phyloP scores from a whole-genome alignment of 1,139 yeast species.

The Debaryomyces subglobosus region DNA sequence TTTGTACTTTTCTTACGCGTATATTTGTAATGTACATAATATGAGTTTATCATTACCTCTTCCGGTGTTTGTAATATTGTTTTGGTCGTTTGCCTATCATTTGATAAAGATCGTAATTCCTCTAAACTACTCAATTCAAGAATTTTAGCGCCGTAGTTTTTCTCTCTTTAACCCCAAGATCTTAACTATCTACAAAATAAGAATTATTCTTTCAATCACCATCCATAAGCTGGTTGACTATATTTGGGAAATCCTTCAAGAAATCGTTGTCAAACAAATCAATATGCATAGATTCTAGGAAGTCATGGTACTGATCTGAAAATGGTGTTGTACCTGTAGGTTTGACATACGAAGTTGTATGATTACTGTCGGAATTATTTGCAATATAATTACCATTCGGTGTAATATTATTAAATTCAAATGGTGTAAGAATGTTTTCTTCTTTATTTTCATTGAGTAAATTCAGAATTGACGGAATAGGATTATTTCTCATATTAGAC shows the following conservation, averaged over 20 bases:
- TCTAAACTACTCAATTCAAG: too few species aligned
- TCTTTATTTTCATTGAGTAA: not conserved
- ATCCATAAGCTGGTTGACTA: constrained; percentile 18
- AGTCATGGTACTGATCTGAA: constrained; percentile 24
- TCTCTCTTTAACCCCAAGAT: too few species aligned
- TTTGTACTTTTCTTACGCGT: not conserved
- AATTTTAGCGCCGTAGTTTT: too few species aligned
- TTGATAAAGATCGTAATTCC: too few species aligned
- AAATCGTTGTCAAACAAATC: constrained; percentile 36
- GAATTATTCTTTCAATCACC: not conserved
- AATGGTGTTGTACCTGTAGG: not conserved
- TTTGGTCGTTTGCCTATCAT: not conserved
- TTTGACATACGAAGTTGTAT: not conserved
- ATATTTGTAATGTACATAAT: not conserved
- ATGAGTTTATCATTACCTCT: not conserved
- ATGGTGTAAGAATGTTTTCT: not conserved
- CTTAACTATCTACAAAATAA: not conserved
- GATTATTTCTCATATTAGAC: not conserved
- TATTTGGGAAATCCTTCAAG: constrained; percentile 31
- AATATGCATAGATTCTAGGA: constrained; percentile 32
- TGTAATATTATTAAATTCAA: not conserved
- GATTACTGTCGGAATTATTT: not conserved
- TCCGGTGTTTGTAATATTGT: not conserved
- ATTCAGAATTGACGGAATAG: not conserved
- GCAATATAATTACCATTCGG: not conserved